phyloP scores from a whole-genome alignment of 192 early-diverging fungal genomes.

The Coemansia sp. region DNA sequence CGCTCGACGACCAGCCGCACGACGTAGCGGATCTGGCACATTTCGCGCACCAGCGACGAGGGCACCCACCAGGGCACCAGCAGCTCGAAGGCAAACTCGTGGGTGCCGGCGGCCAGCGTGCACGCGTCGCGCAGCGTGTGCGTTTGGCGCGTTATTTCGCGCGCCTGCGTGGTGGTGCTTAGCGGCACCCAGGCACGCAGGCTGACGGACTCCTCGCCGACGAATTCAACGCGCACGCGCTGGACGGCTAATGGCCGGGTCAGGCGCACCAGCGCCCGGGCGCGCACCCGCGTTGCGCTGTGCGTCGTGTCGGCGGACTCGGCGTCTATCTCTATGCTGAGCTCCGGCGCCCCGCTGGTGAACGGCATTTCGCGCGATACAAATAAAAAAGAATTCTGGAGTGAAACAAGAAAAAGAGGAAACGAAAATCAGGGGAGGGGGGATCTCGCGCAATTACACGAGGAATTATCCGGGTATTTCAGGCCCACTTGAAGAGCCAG shows the following conservation, averaged over 20 bases:
- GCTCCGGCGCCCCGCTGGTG: constrained; percentile 20
- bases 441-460: too few species aligned
- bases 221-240: constrained; percentile 23
- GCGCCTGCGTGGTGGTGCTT: constrained; percentile 12
- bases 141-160: constrained; percentile 11
- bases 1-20: constrained; percentile 15
- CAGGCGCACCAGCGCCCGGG: constrained; percentile 13
- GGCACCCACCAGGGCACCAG: constrained; percentile 35
- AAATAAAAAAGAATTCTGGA: neutral
- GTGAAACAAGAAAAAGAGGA: neutral
- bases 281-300: constrained; percentile 2
- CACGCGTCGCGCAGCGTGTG: constrained; percentile 7
- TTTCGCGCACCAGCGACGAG: constrained; percentile 33
- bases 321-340: constrained; percentile 12
- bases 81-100: constrained; percentile 23
- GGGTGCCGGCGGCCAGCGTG: constrained; percentile 21
- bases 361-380: constrained; percentile 21
- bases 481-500: too few species aligned
- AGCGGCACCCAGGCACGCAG: constrained; percentile 37
- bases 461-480: too few species aligned
- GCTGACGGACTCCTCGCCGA: constrained; percentile 32
- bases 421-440: constrained; percentile 2
- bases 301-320: neutral
- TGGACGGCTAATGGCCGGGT: constrained; percentile 4
- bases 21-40: constrained; percentile 35